phyloP scores from a whole-genome alignment of 495 filamentous ascomycete species.

The Xylaria grammica region DNA sequence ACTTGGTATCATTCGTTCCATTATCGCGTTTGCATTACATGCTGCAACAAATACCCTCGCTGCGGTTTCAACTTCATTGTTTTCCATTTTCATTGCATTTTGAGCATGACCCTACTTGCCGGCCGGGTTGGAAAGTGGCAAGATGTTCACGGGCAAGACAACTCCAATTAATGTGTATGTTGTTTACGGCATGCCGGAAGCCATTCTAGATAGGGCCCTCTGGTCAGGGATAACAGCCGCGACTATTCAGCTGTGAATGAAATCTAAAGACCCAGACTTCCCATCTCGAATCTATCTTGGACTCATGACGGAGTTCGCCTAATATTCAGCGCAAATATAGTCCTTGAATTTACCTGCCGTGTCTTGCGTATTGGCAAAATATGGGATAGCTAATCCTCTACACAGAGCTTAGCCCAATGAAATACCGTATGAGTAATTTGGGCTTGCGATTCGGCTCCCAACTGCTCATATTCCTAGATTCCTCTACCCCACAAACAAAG shows the following conservation, averaged over 20 bases:
- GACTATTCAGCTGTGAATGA: background rate
- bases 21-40: slow-evolving; percentile 23
- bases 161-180: slow-evolving; percentile 2
- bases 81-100: background rate
- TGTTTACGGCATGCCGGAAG: background rate
- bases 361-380: too few species aligned
- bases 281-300: background rate
- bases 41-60: slow-evolving; percentile 41
- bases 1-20: slow-evolving; percentile 21
- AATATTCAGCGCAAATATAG: background rate
- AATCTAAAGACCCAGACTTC: slow-evolving; percentile 3
- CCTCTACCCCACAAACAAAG: background rate
- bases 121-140: background rate
- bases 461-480: too few species aligned
- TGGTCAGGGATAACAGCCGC: background rate
- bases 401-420: too few species aligned
- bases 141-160: background rate
- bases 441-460: too few species aligned
- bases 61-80: slow-evolving; percentile 29
- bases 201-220: background rate
- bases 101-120: slow-evolving; percentile 6
- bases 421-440: too few species aligned
- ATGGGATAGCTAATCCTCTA: too few species aligned
- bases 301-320: background rate
- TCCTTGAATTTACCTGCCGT: background rate